These are phyloP conservation scores for Dysphania ambrosioides DNA, from an alignment of 148 eudicot species.

Conservation along the genomic window DNA sequence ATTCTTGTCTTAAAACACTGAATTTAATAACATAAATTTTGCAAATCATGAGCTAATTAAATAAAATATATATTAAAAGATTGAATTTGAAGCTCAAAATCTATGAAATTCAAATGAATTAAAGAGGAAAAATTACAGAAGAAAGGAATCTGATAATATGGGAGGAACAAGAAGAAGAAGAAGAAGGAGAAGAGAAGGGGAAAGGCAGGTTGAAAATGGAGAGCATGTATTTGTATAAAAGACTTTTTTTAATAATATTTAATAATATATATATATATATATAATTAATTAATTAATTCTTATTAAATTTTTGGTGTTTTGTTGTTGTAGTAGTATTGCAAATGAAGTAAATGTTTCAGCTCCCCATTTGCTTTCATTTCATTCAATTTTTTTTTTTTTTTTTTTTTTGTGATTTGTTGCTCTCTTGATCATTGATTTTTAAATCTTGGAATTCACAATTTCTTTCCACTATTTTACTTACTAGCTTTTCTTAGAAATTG, in stretches of 20 bases:
- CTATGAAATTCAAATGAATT: slow-evolving; percentile 35
- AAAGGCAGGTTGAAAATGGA: slow-evolving; percentile 69
- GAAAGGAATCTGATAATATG: slow-evolving; percentile 54
- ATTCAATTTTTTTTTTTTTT: too few species aligned
- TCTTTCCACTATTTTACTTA: background rate
- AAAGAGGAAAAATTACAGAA: slow-evolving; percentile 28
- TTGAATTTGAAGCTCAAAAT: slow-evolving; percentile 36
- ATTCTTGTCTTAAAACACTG: slow-evolving; percentile 27
- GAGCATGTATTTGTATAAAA: slow-evolving; percentile 37
- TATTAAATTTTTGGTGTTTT: slow-evolving; percentile 17
- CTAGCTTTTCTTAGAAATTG: background rate
- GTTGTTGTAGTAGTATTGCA: slow-evolving; percentile 42
- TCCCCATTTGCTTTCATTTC: slow-evolving; percentile 37
- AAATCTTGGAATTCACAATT: background rate
- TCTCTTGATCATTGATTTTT: slow-evolving; percentile 13
- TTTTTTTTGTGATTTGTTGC: slow-evolving; percentile 16
- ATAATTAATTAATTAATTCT: too few species aligned
- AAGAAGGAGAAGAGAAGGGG: slow-evolving; percentile 32
- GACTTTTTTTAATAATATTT: slow-evolving; percentile 31
- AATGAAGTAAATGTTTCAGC: slow-evolving; percentile 66
- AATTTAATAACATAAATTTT: slow-evolving; percentile 31
- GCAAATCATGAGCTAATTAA: slow-evolving; percentile 28
- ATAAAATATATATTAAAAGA: slow-evolving; percentile 28
- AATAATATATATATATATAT: too few species aligned
- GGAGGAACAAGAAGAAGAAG: too few species aligned